phyloP scores from a whole-genome alignment of 108 stramenopile genomes.

The Cylindrotheca closterium region DNA sequence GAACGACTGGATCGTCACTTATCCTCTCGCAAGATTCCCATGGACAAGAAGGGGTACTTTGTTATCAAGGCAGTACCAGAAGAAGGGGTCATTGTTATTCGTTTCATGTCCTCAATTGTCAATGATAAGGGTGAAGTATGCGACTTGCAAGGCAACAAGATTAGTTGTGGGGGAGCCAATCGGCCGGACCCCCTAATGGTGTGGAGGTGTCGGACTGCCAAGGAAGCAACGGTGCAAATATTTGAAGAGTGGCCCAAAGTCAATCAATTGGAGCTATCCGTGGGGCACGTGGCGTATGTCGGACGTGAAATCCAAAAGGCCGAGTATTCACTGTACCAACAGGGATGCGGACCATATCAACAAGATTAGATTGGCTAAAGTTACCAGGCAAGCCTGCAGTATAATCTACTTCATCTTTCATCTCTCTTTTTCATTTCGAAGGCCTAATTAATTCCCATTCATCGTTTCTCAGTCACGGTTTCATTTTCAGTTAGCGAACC shows the following conservation, averaged over 20 bases:
- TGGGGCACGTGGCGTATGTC: slow-evolving; percentile 56
- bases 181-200: slow-evolving; percentile 44
- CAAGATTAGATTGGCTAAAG: too few relatives aligned
- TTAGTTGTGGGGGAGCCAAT: slow-evolving; percentile 33
- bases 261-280: slow-evolving; percentile 20
- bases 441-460: too few relatives aligned
- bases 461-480: too few relatives aligned
- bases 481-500: too few relatives aligned
- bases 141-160: slow-evolving; percentile 46
- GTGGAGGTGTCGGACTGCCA: slow-evolving; percentile 53
- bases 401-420: too few relatives aligned
- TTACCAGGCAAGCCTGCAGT: too few relatives aligned
- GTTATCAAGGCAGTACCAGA: slow-evolving; percentile 33
- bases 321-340: slow-evolving; percentile 38
- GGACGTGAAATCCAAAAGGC: slow-evolving; percentile 59
- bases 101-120: slow-evolving; percentile 47
- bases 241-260: slow-evolving; percentile 52
- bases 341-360: slow-evolving; percentile 24
- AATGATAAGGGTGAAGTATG: slow-evolving; percentile 63
- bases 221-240: slow-evolving; percentile 45
- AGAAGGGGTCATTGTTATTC: slow-evolving; percentile 29
- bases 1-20: slow-evolving; percentile 40
- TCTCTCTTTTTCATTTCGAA: too few relatives aligned
- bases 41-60: slow-evolving; percentile 62
- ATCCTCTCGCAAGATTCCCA: slow-evolving; percentile 29